phyloP scores from a whole-genome alignment of 257 asterid species.

The Perilla frutescens region DNA sequence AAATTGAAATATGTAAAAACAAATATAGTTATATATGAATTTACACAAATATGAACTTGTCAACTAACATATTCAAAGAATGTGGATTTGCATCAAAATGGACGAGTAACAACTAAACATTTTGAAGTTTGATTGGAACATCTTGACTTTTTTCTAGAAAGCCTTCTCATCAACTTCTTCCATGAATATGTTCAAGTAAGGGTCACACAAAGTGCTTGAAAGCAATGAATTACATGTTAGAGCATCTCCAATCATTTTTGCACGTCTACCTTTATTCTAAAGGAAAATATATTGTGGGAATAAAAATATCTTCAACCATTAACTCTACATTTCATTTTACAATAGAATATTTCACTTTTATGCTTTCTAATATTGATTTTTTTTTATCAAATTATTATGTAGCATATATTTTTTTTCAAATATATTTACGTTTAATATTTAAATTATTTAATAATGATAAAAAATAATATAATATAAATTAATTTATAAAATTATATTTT shows the following conservation, averaged over 20 bases:
- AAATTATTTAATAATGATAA: too few species aligned
- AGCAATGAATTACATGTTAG: constrained; percentile 36
- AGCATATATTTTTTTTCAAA: too few species aligned
- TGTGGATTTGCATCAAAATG: constrained; percentile 14
- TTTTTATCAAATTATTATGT: too few species aligned
- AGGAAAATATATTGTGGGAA: too few species aligned
- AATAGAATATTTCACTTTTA: too few species aligned
- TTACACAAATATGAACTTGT: constrained; percentile 35
- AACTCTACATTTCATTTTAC: too few species aligned
- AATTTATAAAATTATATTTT: too few species aligned
- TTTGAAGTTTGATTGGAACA: constrained; percentile 36
- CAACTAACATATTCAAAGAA: constrained; percentile 24
- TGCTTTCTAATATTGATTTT: too few species aligned
- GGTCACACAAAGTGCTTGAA: constrained; percentile 93
- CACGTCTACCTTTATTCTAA: not conserved
- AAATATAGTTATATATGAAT: constrained; percentile 1
- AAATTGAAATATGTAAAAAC: not conserved
- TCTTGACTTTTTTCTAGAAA: constrained; percentile 51
- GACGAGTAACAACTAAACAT: constrained; percentile 31
- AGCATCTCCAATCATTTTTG: not conserved
- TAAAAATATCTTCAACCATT: too few species aligned
- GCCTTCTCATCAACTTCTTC: constrained; percentile 70
- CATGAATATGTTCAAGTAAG: constrained; percentile 85
- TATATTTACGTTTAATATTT: too few species aligned
- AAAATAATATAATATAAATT: too few species aligned